A percentile compares a stretch with the other conserved stretches of the same genome.
phyloP scores from a whole-genome alignment of 306 rosid genomes.

The Carpinus viminea region DNA sequence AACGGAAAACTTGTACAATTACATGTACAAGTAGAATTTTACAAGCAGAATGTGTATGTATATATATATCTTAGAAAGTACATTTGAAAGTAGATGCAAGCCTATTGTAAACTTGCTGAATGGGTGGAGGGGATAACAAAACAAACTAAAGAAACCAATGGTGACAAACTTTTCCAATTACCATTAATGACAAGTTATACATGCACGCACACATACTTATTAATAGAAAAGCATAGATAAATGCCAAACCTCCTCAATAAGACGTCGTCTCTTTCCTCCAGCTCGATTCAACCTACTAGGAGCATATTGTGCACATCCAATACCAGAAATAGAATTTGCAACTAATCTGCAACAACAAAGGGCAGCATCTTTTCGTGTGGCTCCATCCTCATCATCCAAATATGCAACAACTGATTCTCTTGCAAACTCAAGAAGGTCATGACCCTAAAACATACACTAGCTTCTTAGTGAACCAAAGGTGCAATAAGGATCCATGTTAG shows the following conservation, averaged over 20 bases:
- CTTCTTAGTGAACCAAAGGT: conserved; percentile 16
- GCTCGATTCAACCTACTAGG: conserved; percentile 69
- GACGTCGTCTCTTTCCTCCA: conserved; percentile 81
- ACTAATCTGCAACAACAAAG: conserved; percentile 91
- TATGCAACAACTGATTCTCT: conserved; percentile 88
- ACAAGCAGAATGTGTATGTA: not conserved
- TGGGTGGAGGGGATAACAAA: not conserved
- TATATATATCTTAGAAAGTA: not conserved
- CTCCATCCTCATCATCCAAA: conserved; percentile 96
- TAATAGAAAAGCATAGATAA: conserved; percentile 4
- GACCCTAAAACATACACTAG: conserved; percentile 65
- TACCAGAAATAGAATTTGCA: conserved; percentile 75
- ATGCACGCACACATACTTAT: not conserved
- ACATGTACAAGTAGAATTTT: not conserved
- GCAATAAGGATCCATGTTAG: conserved; percentile 16
- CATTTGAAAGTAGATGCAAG: not conserved
- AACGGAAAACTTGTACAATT: not conserved
- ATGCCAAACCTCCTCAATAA: conserved; percentile 82
- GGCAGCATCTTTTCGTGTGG: conserved; percentile 92
- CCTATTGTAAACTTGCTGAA: not conserved
- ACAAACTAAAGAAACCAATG: not conserved
- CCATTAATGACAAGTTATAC: not conserved
- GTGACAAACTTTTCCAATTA: not conserved
- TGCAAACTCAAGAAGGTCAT: conserved; percentile 94
- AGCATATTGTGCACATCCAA: conserved; percentile 60